A percentile compares a stretch with the other conserved stretches of the same genome.
Evolutionary conservation across 2,329 filamentous ascomycete genomes (phyloP).

Genomic region (Knufia petricola): DNA sequence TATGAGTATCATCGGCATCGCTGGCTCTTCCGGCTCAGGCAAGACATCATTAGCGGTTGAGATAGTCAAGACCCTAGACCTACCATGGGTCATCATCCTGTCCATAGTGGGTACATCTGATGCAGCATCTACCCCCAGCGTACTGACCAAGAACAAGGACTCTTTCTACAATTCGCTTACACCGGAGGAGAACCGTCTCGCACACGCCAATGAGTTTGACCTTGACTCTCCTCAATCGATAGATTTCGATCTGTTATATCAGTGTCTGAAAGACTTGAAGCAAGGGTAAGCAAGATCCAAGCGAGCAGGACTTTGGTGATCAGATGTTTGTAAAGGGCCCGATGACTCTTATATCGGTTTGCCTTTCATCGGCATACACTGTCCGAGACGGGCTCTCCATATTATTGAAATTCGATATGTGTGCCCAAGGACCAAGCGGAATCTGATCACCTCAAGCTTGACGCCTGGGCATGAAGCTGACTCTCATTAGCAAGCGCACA

Average conservation of each 20-base stretch:
- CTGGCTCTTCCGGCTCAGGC: conserved; percentile 86
- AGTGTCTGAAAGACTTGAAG: conserved; percentile 74
- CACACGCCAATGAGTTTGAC: conserved; percentile 86
- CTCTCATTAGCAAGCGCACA: conserved; percentile 34
- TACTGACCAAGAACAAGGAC: conserved; percentile 50
- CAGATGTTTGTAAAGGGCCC: conserved; percentile 3
- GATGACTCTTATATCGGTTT: no score
- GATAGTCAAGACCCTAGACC: conserved; percentile 77
- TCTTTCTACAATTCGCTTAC: conserved; percentile 92
- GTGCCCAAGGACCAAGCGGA: no score
- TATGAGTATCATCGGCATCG: conserved; percentile 91
- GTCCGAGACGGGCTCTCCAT: no score
- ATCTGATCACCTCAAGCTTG: neutral
- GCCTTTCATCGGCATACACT: no score
- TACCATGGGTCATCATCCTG: conserved; percentile 96
- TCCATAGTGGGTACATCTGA: conserved; percentile 62
- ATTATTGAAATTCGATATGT: no score
- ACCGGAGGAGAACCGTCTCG: conserved; percentile 65
- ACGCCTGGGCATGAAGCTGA: neutral
- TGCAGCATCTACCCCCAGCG: no score
- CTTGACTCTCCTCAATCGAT: conserved; percentile 92
- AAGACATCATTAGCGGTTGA: conserved; percentile 91
- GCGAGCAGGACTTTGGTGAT: neutral
- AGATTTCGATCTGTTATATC: conserved; percentile 82
- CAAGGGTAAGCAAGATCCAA: conserved; percentile 57